A percentile compares a stretch with the other conserved stretches of the same genome.
Conservation (phyloP, 495 filamentous ascomycete species). For the Trichoderma gamsii region DNA sequence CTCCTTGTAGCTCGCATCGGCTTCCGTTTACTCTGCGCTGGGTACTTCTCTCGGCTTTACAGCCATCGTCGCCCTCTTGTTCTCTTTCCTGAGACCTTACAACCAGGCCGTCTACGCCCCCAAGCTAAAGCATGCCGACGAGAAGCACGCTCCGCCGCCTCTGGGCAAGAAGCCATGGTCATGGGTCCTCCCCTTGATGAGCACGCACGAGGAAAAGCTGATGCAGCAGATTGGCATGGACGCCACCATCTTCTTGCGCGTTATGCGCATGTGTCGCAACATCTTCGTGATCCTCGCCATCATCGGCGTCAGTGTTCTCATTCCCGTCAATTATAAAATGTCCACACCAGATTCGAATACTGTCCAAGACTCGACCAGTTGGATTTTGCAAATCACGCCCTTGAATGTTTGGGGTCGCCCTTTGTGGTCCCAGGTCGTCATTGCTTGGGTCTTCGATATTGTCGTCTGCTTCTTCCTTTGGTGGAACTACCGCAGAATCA, state of each 20-base stretch:
- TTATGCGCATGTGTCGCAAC: slow-evolving; percentile 86
- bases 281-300: slow-evolving; percentile 71
- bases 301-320: slow-evolving; percentile 70
- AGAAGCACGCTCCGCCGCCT: slow-evolving; percentile 86
- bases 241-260: slow-evolving; percentile 82
- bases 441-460: slow-evolving; percentile 72
- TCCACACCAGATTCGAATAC: slow-evolving; percentile 42
- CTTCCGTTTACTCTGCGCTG: slow-evolving; percentile 68
- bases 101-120: slow-evolving; percentile 90
- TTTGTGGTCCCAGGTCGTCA: slow-evolving; percentile 76
- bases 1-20: slow-evolving; percentile 28
- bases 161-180: slow-evolving; percentile 79
- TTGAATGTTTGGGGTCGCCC: slow-evolving; percentile 48
- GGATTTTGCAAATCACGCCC: slow-evolving; percentile 49
- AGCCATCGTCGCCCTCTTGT: slow-evolving; percentile 62
- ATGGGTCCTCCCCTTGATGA: slow-evolving; percentile 74
- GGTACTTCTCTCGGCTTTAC: slow-evolving; percentile 74
- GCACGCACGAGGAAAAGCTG: slow-evolving; percentile 67
- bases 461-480: slow-evolving; percentile 77
- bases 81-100: slow-evolving; percentile 85
- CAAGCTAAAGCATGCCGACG: slow-evolving; percentile 86
- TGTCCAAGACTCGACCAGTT: slow-evolving; percentile 37
- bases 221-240: slow-evolving; percentile 80
- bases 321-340: slow-evolving; percentile 70
- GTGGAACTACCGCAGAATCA: slow-evolving; percentile 76